A percentile compares a stretch with the other conserved stretches of the same genome.
These are phyloP conservation scores for Penicillium steckii DNA, from an alignment of 495 filamentous ascomycete genomes.

Conservation along the genomic window DNA sequence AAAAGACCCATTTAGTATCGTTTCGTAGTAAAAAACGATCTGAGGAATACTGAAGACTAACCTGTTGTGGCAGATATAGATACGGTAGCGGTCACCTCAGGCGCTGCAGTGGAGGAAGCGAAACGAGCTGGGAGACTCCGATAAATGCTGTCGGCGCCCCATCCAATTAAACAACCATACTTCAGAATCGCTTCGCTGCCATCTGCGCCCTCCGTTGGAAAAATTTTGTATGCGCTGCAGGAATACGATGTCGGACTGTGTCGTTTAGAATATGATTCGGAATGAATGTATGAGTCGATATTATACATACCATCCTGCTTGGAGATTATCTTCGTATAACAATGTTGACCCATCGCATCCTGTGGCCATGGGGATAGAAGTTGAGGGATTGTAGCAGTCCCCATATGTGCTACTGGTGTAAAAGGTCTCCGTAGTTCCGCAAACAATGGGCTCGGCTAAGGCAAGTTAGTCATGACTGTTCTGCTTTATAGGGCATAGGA, in stretches of 20 bases:
- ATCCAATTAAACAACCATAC: slow-evolving; percentile 10
- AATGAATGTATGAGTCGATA: neutral
- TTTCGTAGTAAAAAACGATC: no score
- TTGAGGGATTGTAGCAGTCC: slow-evolving; percentile 5
- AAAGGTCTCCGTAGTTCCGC: slow-evolving; percentile 3
- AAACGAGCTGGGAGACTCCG: slow-evolving; percentile 9
- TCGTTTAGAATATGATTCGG: neutral
- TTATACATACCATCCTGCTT: slow-evolving; percentile 2
- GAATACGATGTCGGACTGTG: neutral
- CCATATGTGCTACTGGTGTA: slow-evolving; percentile 9
- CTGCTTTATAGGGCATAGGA: neutral
- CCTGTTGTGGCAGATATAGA: neutral
- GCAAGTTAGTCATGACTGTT: neutral
- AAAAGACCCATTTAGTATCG: no score
- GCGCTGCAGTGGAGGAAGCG: slow-evolving; percentile 1
- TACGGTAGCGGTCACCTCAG: neutral
- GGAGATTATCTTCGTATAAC: neutral
- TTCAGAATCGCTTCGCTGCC: neutral
- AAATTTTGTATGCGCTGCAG: slow-evolving; percentile 10
- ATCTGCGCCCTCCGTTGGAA: slow-evolving; percentile 4
- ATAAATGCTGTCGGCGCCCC: slow-evolving; percentile 14
- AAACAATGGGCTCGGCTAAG: slow-evolving; percentile 11
- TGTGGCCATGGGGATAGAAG: slow-evolving; percentile 5
- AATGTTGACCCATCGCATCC: slow-evolving; percentile 5
- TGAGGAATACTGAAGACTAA: neutral